Evolutionary conservation across 2,329 filamentous ascomycete species (phyloP).

Genomic region (Delphinella strobiligena): DNA sequence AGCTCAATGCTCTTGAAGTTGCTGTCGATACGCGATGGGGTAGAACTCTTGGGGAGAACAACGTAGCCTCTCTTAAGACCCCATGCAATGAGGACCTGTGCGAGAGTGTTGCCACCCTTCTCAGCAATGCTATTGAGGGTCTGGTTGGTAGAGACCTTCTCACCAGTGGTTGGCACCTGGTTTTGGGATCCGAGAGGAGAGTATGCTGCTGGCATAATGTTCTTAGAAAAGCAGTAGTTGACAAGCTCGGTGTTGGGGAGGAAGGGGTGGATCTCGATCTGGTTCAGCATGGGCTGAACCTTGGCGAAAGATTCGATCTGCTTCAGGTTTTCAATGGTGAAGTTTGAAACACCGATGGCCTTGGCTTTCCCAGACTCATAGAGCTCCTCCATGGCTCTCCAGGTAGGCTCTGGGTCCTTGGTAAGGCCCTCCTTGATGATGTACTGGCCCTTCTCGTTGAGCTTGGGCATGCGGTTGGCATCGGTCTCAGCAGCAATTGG

Average conservation of each 20-base stretch:
- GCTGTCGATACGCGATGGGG: slow-evolving; percentile 52
- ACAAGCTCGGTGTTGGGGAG: slow-evolving; percentile 52
- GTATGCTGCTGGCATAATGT: slow-evolving; percentile 45
- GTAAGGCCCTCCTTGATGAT: slow-evolving; percentile 53
- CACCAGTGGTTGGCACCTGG: slow-evolving; percentile 55
- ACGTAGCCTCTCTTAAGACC: slow-evolving; percentile 53
- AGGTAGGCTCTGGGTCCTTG: slow-evolving; percentile 52
- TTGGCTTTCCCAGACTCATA: slow-evolving; percentile 41
- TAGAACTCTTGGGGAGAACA: slow-evolving; percentile 60
- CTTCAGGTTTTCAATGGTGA: slow-evolving; percentile 31
- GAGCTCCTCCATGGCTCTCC: slow-evolving; percentile 50
- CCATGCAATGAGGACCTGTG: slow-evolving; percentile 54
- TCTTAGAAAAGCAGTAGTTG: slow-evolving; percentile 43
- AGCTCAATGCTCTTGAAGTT: slow-evolving; percentile 55
- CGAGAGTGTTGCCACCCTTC: slow-evolving; percentile 45
- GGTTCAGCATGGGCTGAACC: slow-evolving; percentile 32
- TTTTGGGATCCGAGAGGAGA: slow-evolving; percentile 54
- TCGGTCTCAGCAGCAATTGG: slow-evolving; percentile 41
- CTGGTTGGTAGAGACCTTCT: slow-evolving; percentile 50
- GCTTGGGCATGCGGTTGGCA: slow-evolving; percentile 32
- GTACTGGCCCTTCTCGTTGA: slow-evolving; percentile 44
- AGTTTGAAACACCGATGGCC: slow-evolving; percentile 43
- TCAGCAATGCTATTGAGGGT: slow-evolving; percentile 47
- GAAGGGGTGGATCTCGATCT: slow-evolving; percentile 41
- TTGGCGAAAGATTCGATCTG: slow-evolving; percentile 30